These are phyloP conservation scores for Sclerotinia nivalis DNA, from an alignment of 2,329 filamentous ascomycete species.

Conservation along the genomic window DNA sequence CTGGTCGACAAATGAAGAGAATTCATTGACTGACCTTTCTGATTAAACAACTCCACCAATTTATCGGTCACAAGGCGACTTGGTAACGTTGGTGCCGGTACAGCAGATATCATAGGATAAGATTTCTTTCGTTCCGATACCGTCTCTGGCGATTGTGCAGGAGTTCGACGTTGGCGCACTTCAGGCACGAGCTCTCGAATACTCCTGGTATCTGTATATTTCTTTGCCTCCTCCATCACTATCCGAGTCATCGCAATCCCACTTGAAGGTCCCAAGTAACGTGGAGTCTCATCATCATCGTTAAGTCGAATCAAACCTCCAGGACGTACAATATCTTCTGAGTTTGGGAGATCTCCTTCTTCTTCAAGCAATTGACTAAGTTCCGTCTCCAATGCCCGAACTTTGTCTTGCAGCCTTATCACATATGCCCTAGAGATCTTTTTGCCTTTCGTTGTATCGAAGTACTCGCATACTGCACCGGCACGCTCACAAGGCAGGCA, in stretches of 20 bases:
- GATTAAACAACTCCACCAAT: constrained; percentile 80
- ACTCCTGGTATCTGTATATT: constrained; percentile 84
- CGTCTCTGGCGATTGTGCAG: constrained; percentile 60
- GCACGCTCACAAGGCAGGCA: constrained; percentile 92
- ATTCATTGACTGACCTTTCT: constrained; percentile 63
- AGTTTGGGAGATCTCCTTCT: constrained; percentile 67
- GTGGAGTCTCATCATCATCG: constrained; percentile 80
- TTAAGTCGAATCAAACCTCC: constrained; percentile 83
- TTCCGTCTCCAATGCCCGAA: constrained; percentile 78
- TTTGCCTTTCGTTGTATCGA: constrained; percentile 81
- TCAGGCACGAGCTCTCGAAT: constrained; percentile 92
- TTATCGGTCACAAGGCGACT: constrained; percentile 72
- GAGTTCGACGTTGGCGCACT: constrained; percentile 62
- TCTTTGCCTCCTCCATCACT: constrained; percentile 95
- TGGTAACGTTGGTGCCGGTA: constrained; percentile 75
- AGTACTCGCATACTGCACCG: constrained; percentile 91
- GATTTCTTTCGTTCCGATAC: constrained; percentile 71
- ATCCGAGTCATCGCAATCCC: constrained; percentile 93
- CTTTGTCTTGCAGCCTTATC: constrained; percentile 83
- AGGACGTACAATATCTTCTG: constrained; percentile 83
- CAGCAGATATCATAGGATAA: constrained; percentile 86
- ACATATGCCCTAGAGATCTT: constrained; percentile 92
- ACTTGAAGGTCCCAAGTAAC: constrained; percentile 90
- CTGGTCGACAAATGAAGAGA: constrained; percentile 1
- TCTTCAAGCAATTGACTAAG: constrained; percentile 77